Conservation (phyloP, 495 filamentous ascomycete species). For the Echria macrotheca region DNA sequence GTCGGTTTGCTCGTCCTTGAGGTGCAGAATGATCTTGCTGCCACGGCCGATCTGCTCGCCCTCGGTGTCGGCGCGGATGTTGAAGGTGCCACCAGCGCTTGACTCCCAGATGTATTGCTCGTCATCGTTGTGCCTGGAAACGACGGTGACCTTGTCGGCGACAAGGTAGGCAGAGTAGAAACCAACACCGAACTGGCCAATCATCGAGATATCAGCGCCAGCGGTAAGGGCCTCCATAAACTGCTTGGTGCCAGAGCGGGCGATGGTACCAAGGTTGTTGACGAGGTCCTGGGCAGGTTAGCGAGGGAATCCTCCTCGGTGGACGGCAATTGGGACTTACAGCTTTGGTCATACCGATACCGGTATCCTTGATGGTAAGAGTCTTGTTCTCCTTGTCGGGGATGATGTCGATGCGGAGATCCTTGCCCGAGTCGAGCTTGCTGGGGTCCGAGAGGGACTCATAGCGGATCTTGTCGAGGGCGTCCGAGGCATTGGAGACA, state of each 20-base stretch:
- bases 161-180: conserved; percentile 99
- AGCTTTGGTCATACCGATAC: conserved; percentile 99
- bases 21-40: conserved; percentile 94
- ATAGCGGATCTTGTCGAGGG: conserved; percentile 99
- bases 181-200: conserved; percentile 99
- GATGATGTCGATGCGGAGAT: conserved; percentile 96
- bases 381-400: conserved; percentile 96
- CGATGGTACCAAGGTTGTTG: conserved; percentile 99
- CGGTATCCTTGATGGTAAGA: conserved; percentile 90
- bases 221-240: conserved; percentile 99
- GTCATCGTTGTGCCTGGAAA: conserved; percentile 99
- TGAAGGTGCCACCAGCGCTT: conserved; percentile 94
- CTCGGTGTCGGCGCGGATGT: conserved; percentile 82
- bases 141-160: conserved; percentile 88
- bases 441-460: conserved; percentile 92
- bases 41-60: conserved; percentile 87
- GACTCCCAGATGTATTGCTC: conserved; percentile 99
- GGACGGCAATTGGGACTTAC: conserved; percentile 51
- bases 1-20: conserved; percentile 98
- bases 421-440: conserved; percentile 94
- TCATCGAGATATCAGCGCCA: conserved; percentile 99
- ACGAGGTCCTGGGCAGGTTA: conserved; percentile 70
- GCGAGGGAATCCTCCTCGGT: conserved; percentile 1
- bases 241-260: conserved; percentile 98
- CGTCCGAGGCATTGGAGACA: conserved; percentile 97